Conservation (phyloP, 2,329 filamentous ascomycete genomes). For the Beauveria brongniartii region DNA sequence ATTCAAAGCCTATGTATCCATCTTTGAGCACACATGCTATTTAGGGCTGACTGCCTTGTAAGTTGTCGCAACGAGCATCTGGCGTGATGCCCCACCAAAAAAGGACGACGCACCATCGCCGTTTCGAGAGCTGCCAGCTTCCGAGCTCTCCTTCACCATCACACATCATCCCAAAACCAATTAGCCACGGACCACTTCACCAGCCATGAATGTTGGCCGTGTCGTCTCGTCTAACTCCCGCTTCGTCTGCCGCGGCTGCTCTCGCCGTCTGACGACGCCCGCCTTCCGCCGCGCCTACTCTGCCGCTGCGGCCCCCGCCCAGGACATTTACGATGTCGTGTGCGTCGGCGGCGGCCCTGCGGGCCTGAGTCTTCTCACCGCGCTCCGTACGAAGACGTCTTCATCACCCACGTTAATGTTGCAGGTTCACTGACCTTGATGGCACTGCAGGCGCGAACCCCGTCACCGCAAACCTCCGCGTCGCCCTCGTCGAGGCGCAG, state of each 20-base stretch:
- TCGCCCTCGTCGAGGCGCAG: slow-evolving; percentile 87
- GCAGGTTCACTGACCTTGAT: too few species aligned
- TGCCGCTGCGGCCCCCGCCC: slow-evolving; percentile 27
- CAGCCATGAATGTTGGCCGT: slow-evolving; percentile 21
- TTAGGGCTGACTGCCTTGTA: neutral
- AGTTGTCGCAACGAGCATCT: neutral
- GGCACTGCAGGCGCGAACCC: slow-evolving; percentile 59
- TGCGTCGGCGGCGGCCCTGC: slow-evolving; percentile 86
- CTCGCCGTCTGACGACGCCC: slow-evolving; percentile 27
- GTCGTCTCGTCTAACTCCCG: slow-evolving; percentile 19
- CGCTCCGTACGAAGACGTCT: slow-evolving; percentile 54
- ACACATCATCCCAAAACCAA: neutral
- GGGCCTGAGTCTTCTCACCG: slow-evolving; percentile 72
- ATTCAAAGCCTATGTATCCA: neutral
- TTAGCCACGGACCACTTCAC: neutral
- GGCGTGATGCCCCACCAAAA: slow-evolving; percentile 8
- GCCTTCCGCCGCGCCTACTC: slow-evolving; percentile 34
- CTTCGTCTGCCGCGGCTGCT: slow-evolving; percentile 41
- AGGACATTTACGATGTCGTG: slow-evolving; percentile 86
- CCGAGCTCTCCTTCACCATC: neutral
- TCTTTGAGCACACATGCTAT: neutral
- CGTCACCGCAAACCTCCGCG: slow-evolving; percentile 64
- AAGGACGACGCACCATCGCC: neutral
- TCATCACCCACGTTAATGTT: neutral
- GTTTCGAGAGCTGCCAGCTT: neutral